Conservation (phyloP, 306 rosid genomes). For the Cicer yamashitae region DNA sequence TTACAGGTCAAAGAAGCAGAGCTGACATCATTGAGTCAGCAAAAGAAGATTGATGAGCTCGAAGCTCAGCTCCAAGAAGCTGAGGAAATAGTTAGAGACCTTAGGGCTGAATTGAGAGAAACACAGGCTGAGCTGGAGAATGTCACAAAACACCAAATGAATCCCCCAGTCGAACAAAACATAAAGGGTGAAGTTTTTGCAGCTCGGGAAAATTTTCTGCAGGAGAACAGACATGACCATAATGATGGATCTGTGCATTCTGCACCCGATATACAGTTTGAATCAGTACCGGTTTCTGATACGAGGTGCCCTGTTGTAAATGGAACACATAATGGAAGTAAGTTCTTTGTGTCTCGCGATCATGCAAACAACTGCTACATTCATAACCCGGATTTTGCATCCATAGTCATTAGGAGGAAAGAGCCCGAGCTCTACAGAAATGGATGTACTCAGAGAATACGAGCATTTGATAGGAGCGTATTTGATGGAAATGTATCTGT, state of each 20-base stretch:
- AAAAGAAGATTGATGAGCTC: constrained; percentile 77
- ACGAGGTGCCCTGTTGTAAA: constrained; percentile 37
- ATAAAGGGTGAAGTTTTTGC: constrained; percentile 40
- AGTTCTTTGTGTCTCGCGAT: constrained; percentile 47
- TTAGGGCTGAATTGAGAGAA: constrained; percentile 77
- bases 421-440: constrained; percentile 72
- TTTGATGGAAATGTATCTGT: constrained; percentile 57
- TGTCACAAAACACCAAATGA: constrained; percentile 51
- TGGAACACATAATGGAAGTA: constrained; percentile 49
- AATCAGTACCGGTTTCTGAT: constrained; percentile 40
- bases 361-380: constrained; percentile 53
- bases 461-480: constrained; percentile 75
- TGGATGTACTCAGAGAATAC: constrained; percentile 85
- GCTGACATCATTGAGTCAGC: constrained; percentile 57
- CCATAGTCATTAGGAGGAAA: constrained; percentile 76
- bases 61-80: constrained; percentile 95
- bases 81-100: constrained; percentile 80
- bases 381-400: constrained; percentile 69
- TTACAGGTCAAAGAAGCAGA: constrained; percentile 73
- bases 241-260: constrained; percentile 38
- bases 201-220: constrained; percentile 43
- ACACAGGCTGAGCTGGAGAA: constrained; percentile 70
- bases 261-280: constrained; percentile 47
- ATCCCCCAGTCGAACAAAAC: constrained; percentile 49
- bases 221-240: constrained; percentile 38